Percentiles rank a stretch among this genome's conserved stretches.
These are phyloP conservation scores for Diaporthe aspalathi DNA, from an alignment of 2,329 filamentous ascomycete species.

Conservation along the genomic window DNA sequence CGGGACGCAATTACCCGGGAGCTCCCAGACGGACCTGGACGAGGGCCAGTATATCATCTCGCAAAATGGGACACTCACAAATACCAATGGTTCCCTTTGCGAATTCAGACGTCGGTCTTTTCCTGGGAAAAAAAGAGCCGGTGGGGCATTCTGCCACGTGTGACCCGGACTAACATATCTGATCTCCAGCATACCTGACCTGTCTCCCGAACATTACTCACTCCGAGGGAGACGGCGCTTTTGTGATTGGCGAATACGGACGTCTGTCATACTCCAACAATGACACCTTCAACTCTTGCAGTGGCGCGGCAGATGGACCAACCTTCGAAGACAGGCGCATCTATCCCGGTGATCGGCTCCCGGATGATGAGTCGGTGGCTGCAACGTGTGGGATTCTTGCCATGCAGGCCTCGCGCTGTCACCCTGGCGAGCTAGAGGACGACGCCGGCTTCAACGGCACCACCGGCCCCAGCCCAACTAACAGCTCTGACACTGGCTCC, in stretches of 20 bases:
- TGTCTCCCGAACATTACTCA: conserved; percentile 1
- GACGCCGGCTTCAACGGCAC: not conserved
- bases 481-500: not conserved
- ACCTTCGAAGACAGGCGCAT: not conserved
- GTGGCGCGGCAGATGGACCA: not conserved
- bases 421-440: not conserved
- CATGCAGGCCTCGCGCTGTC: conserved; percentile 8
- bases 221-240: not conserved
- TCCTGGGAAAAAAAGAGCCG: not conserved
- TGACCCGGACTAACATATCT: not conserved
- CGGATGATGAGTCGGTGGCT: not conserved
- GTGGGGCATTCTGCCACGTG: too few species aligned
- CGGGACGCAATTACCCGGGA: not conserved
- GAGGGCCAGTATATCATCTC: not conserved
- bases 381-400: not conserved
- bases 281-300: not conserved
- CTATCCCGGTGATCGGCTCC: not conserved
- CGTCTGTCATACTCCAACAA: not conserved
- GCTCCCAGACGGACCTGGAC: not conserved
- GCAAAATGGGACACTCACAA: not conserved
- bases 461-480: not conserved
- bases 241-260: not conserved
- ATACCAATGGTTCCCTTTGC: not conserved
- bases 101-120: conserved; percentile 4
- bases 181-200: not conserved